Conservation (phyloP, 495 filamentous ascomycete genomes). For the Trichocladium antarcticum region DNA sequence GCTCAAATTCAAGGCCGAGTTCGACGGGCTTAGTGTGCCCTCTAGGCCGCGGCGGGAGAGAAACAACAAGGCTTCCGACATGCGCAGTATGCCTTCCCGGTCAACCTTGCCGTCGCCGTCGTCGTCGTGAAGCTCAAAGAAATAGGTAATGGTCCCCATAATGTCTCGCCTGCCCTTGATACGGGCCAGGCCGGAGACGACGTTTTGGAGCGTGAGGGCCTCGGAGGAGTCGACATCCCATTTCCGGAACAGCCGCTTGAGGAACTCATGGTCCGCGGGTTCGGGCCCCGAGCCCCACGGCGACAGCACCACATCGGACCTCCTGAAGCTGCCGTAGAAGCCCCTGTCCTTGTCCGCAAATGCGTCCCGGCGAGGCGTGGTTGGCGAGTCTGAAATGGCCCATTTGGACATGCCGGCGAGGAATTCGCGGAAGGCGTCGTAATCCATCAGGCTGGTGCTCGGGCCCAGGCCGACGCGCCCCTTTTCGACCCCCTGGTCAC, state of each 20-base stretch:
- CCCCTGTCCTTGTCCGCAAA: slow-evolving; percentile 40
- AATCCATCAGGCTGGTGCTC: slow-evolving; percentile 85
- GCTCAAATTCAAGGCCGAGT: slow-evolving; percentile 27
- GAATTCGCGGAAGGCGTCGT: slow-evolving; percentile 89
- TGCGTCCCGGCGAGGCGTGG: slow-evolving; percentile 45
- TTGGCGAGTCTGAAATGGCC: slow-evolving; percentile 70
- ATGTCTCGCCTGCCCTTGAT: slow-evolving; percentile 90
- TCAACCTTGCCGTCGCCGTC: slow-evolving; percentile 87
- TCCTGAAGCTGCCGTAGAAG: slow-evolving; percentile 43
- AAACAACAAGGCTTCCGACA: slow-evolving; percentile 89
- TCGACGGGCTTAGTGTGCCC: slow-evolving; percentile 47
- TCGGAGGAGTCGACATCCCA: slow-evolving; percentile 73
- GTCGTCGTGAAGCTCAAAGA: slow-evolving; percentile 95
- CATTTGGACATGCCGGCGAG: slow-evolving; percentile 78
- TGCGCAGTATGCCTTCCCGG: slow-evolving; percentile 86
- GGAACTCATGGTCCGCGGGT: slow-evolving; percentile 91
- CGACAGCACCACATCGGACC: slow-evolving; percentile 40
- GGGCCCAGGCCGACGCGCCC: slow-evolving; percentile 84
- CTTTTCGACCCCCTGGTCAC: slow-evolving; percentile 45
- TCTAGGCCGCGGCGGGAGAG: slow-evolving; percentile 81
- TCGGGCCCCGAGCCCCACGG: slow-evolving; percentile 69
- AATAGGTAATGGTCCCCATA: slow-evolving; percentile 94
- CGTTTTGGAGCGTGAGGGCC: slow-evolving; percentile 75
- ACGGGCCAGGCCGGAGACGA: slow-evolving; percentile 78
- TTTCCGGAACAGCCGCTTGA: slow-evolving; percentile 73